These are phyloP conservation scores for Neonectria neomacrospora DNA, from an alignment of 2,329 filamentous ascomycete species.

Conservation along the genomic window DNA sequence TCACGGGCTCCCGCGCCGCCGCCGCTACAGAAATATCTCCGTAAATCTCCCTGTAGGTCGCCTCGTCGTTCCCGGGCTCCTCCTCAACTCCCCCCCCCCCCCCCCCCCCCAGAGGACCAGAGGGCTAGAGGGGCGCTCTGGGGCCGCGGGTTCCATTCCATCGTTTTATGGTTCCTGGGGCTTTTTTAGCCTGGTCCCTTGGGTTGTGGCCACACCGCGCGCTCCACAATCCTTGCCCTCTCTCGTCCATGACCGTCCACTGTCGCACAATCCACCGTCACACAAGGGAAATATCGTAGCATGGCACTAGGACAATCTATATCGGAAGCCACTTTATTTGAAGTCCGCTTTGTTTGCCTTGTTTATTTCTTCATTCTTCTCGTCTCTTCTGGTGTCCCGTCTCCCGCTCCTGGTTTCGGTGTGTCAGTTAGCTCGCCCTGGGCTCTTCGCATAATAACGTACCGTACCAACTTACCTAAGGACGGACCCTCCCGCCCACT, in stretches of 20 bases:
- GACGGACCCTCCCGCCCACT: constrained; percentile 5
- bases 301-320: constrained; percentile 8
- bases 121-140: background rate
- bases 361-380: too few species aligned
- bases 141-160: constrained; percentile 1
- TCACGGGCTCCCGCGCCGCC: constrained; percentile 32
- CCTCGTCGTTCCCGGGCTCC: background rate
- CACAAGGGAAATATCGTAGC: constrained; percentile 21
- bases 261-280: constrained; percentile 17
- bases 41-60: constrained; percentile 21
- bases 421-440: constrained; percentile 4
- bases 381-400: background rate
- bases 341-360: background rate
- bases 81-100: background rate
- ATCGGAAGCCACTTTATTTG: constrained; percentile 33
- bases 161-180: background rate
- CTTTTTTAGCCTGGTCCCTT: background rate
- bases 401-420: constrained; percentile 18
- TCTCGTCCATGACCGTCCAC: constrained; percentile 6
- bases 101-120: background rate
- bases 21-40: constrained; percentile 28
- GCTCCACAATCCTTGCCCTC: constrained; percentile 8
- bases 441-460: background rate
- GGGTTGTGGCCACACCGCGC: constrained; percentile 8
- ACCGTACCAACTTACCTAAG: background rate